These are phyloP conservation scores for Ceriops decandra DNA, from an alignment of 345 rosid species.

Conservation along the genomic window DNA sequence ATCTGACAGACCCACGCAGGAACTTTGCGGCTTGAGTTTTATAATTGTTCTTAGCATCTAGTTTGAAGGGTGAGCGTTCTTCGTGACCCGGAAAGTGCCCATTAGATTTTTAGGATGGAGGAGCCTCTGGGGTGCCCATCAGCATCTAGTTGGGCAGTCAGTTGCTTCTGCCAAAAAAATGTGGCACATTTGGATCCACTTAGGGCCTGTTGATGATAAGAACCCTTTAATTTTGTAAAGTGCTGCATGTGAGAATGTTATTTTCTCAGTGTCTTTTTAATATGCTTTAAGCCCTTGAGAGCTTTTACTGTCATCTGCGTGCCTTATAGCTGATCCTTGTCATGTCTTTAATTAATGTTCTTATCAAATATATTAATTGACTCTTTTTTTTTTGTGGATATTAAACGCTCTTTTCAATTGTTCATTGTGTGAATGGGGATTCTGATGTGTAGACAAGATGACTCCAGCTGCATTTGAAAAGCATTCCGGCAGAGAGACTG, in stretches of 20 bases:
- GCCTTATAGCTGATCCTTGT: constrained; percentile 2
- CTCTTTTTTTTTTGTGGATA: background rate
- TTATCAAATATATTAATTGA: background rate
- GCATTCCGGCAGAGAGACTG: constrained; percentile 99
- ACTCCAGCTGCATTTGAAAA: constrained; percentile 98
- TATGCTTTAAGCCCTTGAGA: constrained; percentile 13
- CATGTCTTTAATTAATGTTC: background rate
- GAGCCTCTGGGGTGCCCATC: no score
- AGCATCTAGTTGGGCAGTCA: constrained; percentile 8
- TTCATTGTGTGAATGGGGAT: constrained; percentile 25
- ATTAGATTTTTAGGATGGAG: no score
- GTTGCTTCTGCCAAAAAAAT: constrained; percentile 11
- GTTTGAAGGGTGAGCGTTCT: background rate
- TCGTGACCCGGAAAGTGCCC: background rate
- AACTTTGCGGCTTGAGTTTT: constrained; percentile 5
- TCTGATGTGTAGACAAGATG: constrained; percentile 62
- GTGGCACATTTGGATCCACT: constrained; percentile 4
- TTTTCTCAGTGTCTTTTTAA: background rate
- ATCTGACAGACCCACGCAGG: constrained; percentile 9
- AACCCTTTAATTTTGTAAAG: constrained; percentile 1
- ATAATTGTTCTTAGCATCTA: background rate
- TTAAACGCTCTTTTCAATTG: constrained; percentile 14
- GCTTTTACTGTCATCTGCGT: constrained; percentile 13
- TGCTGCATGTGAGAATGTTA: background rate
- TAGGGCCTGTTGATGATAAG: constrained; percentile 1